Evolutionary conservation across 2,329 filamentous ascomycete species (phyloP).

Genomic region (Phialocephala sp.): DNA sequence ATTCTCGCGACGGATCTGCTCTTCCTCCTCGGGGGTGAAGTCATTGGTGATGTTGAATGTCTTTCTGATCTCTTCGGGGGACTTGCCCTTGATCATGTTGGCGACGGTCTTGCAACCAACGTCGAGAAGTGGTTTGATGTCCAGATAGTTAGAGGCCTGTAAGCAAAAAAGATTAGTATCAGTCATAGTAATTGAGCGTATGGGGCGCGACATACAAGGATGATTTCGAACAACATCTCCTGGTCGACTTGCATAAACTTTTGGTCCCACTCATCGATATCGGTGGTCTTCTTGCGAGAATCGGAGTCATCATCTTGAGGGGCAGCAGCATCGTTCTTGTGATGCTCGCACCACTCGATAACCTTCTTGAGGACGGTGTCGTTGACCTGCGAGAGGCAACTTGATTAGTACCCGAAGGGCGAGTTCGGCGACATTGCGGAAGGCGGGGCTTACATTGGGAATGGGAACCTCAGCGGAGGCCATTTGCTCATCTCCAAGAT

Average conservation of each 20-base stretch:
- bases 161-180: slow-evolving; percentile 23
- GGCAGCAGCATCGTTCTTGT: slow-evolving; percentile 85
- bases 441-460: slow-evolving; percentile 66
- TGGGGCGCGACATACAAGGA: slow-evolving; percentile 69
- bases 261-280: slow-evolving; percentile 99
- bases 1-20: slow-evolving; percentile 92
- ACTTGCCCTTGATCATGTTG: slow-evolving; percentile 99
- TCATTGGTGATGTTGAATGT: slow-evolving; percentile 99
- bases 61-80: slow-evolving; percentile 97
- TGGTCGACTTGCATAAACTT: slow-evolving; percentile 99
- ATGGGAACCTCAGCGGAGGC: slow-evolving; percentile 70
- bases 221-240: slow-evolving; percentile 99
- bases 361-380: slow-evolving; percentile 94
- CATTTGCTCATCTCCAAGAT: slow-evolving; percentile 70
- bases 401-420: slow-evolving; percentile 22
- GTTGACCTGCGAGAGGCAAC: slow-evolving; percentile 67
- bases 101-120: slow-evolving; percentile 99
- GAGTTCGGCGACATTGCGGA: slow-evolving; percentile 14
- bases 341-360: slow-evolving; percentile 96
- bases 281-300: slow-evolving; percentile 95
- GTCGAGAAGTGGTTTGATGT: slow-evolving; percentile 97
- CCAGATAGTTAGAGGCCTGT: slow-evolving; percentile 95
- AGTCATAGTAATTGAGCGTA: neutral
- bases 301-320: slow-evolving; percentile 89
- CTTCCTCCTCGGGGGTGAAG: slow-evolving; percentile 98